Evolutionary conservation across 1,284 basidiomycete genomes (phyloP), one percentile per base, ranked within the genome.

Genomic region (Malassezia vespertilionis): DNA sequence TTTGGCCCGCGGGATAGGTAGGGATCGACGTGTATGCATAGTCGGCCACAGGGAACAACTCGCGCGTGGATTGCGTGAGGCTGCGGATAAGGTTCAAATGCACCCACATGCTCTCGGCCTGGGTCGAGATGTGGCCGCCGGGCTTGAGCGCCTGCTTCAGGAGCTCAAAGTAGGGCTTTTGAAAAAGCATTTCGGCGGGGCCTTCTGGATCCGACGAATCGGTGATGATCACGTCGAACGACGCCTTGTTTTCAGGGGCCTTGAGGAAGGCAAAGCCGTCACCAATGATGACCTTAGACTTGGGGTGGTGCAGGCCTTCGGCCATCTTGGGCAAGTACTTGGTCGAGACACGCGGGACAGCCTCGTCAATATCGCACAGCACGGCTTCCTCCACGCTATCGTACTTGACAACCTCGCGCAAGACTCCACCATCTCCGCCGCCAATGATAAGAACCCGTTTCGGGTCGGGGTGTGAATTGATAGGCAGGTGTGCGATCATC

Each of bases 141-240:
- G 84, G 83, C 42, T 82, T 77, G 58, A 97, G 80, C 0, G 91
- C 86, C 60, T 86, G 82, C 70, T 87, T 80, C 54, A 97, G 80
- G 39, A 97, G 81, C 71, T 88, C 80, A 76, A 96, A 99, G 80
- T 95, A 97, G 1, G 90, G 86, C 72, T 89, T 86, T 75, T 97
- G 80, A 79, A 97, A 97, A 58, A 97, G 82, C 22, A 85, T 81
- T 51, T 83, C 83, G 41, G 91, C 91, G 35, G 91, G 91, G 32
- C 93, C 91, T 52, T 95, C 89, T 37, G 93, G 91, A 74, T 97
- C 93, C 20, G 90, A 96, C 30, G 90, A 96, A 74, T 97, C 91
- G 46, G 71, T 97, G 76, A 97, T 85, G 76, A 97, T 96, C 57
- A 86, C 87, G 71, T 99, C 91, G 80, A 95, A 99, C 42, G 60